These are phyloP conservation scores for Xerocomus potaroensis DNA, from an alignment of 768 basidiomycete genomes.

Conservation along the genomic window DNA sequence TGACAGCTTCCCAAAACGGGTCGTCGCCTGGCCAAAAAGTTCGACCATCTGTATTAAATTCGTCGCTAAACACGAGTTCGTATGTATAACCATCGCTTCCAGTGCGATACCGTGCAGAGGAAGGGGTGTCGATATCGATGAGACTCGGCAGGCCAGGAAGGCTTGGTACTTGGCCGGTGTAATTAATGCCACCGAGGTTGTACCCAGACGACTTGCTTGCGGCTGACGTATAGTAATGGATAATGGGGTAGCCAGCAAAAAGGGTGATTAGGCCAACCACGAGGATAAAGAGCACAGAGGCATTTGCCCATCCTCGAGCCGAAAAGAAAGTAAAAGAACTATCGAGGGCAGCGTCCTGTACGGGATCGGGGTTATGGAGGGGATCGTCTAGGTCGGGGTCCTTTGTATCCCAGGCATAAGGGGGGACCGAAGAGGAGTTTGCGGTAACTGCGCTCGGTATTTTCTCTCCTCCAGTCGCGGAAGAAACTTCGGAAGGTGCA, in stretches of 20 bases:
- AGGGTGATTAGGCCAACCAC: slow-evolving; percentile 65
- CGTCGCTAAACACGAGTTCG: slow-evolving; percentile 84
- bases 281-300: slow-evolving; percentile 66
- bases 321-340: slow-evolving; percentile 72
- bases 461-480: slow-evolving; percentile 35
- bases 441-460: slow-evolving; percentile 27
- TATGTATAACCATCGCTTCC: slow-evolving; percentile 77
- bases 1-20: slow-evolving; percentile 81
- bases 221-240: slow-evolving; percentile 46
- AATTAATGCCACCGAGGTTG: slow-evolving; percentile 84
- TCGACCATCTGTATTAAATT: slow-evolving; percentile 70
- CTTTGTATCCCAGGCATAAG: slow-evolving; percentile 70
- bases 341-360: slow-evolving; percentile 58
- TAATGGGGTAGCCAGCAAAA: slow-evolving; percentile 88
- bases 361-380: slow-evolving; percentile 82
- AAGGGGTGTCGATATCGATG: slow-evolving; percentile 76
- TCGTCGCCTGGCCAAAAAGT: slow-evolving; percentile 81
- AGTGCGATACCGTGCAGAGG: slow-evolving; percentile 46
- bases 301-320: slow-evolving; percentile 77
- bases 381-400: slow-evolving; percentile 89
- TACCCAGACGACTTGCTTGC: slow-evolving; percentile 44
- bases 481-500: slow-evolving; percentile 44
- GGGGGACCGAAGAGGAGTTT: slow-evolving; percentile 61
- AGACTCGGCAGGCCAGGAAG: slow-evolving; percentile 63
- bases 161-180: slow-evolving; percentile 79